phyloP scores from a whole-genome alignment of 2,329 filamentous ascomycete genomes.

The Juglanconis oblonga region DNA sequence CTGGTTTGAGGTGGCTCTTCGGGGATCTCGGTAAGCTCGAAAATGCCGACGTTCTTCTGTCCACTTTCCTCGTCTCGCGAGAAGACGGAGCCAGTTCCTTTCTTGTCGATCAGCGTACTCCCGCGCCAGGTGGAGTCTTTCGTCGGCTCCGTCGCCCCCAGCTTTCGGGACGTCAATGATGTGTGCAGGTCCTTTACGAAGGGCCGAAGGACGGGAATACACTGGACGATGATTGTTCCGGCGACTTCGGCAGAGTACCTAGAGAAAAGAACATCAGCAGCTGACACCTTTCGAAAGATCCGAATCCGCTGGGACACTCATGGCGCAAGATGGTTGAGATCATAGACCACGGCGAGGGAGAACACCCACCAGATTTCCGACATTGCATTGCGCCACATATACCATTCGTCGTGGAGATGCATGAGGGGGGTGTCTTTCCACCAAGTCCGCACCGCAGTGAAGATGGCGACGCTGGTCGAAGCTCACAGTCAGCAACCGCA shows the following conservation, averaged over 20 bases:
- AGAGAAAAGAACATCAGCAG: conserved; percentile 19
- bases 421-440: conserved; percentile 48
- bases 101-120: conserved; percentile 12
- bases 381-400: conserved; percentile 46
- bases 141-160: conserved; percentile 12
- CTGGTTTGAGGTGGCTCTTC: conserved; percentile 3
- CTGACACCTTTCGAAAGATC: not conserved
- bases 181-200: conserved; percentile 41
- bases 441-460: conserved; percentile 43
- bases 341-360: conserved; percentile 18
- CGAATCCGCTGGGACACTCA: too few relatives aligned
- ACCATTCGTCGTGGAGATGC: conserved; percentile 37
- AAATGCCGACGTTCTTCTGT: conserved; percentile 4
- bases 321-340: not conserved
- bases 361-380: conserved; percentile 38
- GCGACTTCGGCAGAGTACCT: conserved; percentile 47
- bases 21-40: conserved; percentile 12
- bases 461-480: conserved; percentile 38
- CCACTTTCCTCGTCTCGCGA: conserved; percentile 14
- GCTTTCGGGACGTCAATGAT: conserved; percentile 31
- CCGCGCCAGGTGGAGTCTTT: conserved; percentile 13
- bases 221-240: conserved; percentile 54
- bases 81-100: conserved; percentile 3
- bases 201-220: conserved; percentile 48
- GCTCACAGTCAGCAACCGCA: not conserved